Evolutionary conservation across 805 yeast genomes (phyloP), one percentile per base, ranked within the genome.

Genomic region (Suhomyces sp.): DNA sequence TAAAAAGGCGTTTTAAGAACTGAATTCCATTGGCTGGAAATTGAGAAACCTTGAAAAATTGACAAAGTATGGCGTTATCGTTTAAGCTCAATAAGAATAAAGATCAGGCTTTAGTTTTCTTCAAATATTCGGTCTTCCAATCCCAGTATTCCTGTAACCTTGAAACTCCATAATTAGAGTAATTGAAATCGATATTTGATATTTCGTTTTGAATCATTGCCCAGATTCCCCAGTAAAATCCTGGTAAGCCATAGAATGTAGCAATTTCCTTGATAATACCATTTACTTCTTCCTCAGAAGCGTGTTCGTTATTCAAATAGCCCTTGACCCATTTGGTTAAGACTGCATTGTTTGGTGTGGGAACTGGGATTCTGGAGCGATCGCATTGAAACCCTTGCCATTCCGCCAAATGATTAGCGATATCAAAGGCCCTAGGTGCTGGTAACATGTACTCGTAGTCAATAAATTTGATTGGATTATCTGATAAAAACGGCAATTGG

Each of bases 171-270:
- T 87, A 87, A 9, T 75, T 71, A 4, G 79, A 75, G 63, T 87
- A 87, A 61, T 85, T 86, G 64, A 87, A 87, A 58, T 87, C 93
- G 45, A 87, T 86, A 25, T 81, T 77, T 1, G 90, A 84, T 20
- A 84, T 80, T 50, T 78, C 78, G 53, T 86, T 76, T 66, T 87
- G 94, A 49, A 87, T 87, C 53, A 84, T 85, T 2, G 91, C 83
- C 94, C 94, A 87, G 8, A 87, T 77, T 1, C 93, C 92, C 94
- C 94, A 87, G 64, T 85, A 87, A 60, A 87, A 85, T 0, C 93
- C 94, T 0, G 94, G 94, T 68, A 87, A 68, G 0, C 94, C 94
- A 71, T 85, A 87, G 72, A 80, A 86, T 3, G 76, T 64, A 12
- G 72, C 66, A 20, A 87, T 76, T 62, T 87, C 92, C 10, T 71